These are phyloP conservation scores for Fusarium ramigenum DNA, from an alignment of 2,329 filamentous ascomycete genomes.

Conservation along the genomic window DNA sequence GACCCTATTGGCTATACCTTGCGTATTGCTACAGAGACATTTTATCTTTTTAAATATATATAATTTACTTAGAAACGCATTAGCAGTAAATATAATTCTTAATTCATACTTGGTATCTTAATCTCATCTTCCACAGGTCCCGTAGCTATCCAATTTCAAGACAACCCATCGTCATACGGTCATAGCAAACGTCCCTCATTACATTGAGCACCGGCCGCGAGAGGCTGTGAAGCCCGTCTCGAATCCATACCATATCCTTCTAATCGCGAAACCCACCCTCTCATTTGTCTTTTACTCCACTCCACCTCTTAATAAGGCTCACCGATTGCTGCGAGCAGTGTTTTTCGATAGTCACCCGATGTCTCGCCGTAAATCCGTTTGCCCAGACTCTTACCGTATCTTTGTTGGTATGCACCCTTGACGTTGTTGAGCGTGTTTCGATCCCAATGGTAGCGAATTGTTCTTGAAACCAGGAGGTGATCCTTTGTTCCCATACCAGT, in stretches of 20 bases:
- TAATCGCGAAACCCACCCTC: not conserved
- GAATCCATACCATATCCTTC: constrained; percentile 1
- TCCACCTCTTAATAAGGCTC: constrained; percentile 47
- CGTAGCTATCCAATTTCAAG: constrained; percentile 6
- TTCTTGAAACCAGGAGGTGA: constrained; percentile 76
- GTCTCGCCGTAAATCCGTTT: constrained; percentile 83
- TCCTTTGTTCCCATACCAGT: constrained; percentile 89
- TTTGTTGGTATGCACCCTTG: constrained; percentile 78
- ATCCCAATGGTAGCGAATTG: constrained; percentile 88
- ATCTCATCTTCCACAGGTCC: not conserved
- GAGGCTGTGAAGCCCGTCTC: constrained; percentile 7
- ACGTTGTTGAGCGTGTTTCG: constrained; percentile 77
- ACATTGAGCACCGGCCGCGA: constrained; percentile 20
- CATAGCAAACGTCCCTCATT: constrained; percentile 27
- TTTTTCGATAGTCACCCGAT: constrained; percentile 80
- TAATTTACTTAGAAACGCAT: not conserved
- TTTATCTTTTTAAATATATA: too few species aligned
- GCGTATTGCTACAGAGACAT: too few species aligned
- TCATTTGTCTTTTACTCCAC: not conserved
- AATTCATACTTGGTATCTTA: constrained; percentile 25
- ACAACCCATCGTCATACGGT: not conserved
- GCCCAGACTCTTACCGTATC: constrained; percentile 73
- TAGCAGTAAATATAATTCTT: not conserved
- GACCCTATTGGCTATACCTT: too few species aligned
- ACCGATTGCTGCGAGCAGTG: constrained; percentile 76